Percentiles rank a stretch among this genome's conserved stretches.
Evolutionary conservation across 2,329 filamentous ascomycete species (phyloP).

Genomic region (Monilinia vaccinii-corymbosi): DNA sequence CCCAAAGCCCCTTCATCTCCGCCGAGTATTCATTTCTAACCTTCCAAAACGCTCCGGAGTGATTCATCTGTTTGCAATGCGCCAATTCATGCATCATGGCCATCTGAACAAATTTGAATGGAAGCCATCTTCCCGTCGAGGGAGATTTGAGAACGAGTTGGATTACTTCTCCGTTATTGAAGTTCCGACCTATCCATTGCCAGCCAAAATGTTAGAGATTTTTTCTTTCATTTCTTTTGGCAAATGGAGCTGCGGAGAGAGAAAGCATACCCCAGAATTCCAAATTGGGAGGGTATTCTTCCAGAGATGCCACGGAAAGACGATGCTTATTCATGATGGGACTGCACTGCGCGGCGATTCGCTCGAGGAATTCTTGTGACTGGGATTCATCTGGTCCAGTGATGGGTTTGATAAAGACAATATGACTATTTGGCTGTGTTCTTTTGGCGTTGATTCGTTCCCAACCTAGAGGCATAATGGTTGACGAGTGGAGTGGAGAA

Average conservation of each 20-base stretch:
- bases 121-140: conserved; percentile 60
- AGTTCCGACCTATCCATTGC: conserved; percentile 62
- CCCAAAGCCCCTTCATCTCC: conserved; percentile 64
- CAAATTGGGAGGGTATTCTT: conserved; percentile 71
- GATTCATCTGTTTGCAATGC: conserved; percentile 89
- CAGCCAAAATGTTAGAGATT: background rate
- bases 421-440: conserved; percentile 65
- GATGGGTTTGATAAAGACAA: conserved; percentile 79
- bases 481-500: background rate
- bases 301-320: conserved; percentile 59
- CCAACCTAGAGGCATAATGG: conserved; percentile 65
- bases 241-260: background rate
- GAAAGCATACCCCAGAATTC: conserved; percentile 52
- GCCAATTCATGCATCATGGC: conserved; percentile 86
- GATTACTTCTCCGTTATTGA: conserved; percentile 81
- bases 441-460: conserved; percentile 68
- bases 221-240: no score
- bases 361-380: conserved; percentile 63
- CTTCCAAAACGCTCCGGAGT: conserved; percentile 71
- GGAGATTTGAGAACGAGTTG: conserved; percentile 71
- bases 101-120: conserved; percentile 80
- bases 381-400: conserved; percentile 52
- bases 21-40: conserved; percentile 65
- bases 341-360: conserved; percentile 70
- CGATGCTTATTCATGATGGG: conserved; percentile 62